Evolutionary conservation across 1,284 basidiomycete species (phyloP), one percentile per base, ranked within the genome.

Genomic region (Heimioporus retisporus): DNA sequence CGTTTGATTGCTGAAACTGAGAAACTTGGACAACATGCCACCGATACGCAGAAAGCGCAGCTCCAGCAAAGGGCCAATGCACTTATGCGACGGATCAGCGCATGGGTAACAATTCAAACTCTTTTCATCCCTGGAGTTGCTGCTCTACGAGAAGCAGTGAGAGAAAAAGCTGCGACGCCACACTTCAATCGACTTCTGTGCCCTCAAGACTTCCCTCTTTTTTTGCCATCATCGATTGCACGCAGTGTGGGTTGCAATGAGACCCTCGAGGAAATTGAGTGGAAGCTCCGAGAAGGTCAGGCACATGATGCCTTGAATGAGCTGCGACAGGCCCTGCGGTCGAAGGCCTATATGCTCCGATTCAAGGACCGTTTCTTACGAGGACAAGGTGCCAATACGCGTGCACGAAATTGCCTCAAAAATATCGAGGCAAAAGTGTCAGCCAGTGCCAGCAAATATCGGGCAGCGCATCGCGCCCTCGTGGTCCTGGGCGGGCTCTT

Each of bases 271-370:
- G 58, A 60, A 28, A 60, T 66, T 13, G 61, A 66, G 16, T 66
- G 65, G 61, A 56, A 53, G 13, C 54, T 66, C 2, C 21, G 42
- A 0, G 2, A 35, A 3, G 61, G 61, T 1, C 59, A 66, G 7
- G 65, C 61, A 1, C 55, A 60, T 3, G 59, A 66, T 42, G 58
- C 61, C 3, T 48, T 66, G 2, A 14, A 66, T 2, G 59, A 66
- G 8, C 28, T 63, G 1, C n/a, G 48, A 5, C 61, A 63, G 15
- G 54, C n/a, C 0, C 31, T 66, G 7, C 55, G 46, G 1, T 46
- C 42, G 1, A 14, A 23, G 4, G n/a, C 61, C 1, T 63, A 66
- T 8, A 63, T n/a, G n/a, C n/a, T n/a, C n/a, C n/a, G n/a, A n/a
- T n/a, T n/a, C n/a, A n/a, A n/a, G n/a, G n/a, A n/a, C 2, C 43